A percentile compares a stretch with the other conserved stretches of the same genome.
These are phyloP conservation scores for Cubamyces lactineus DNA, from an alignment of 768 basidiomycete genomes.

Conservation along the genomic window DNA sequence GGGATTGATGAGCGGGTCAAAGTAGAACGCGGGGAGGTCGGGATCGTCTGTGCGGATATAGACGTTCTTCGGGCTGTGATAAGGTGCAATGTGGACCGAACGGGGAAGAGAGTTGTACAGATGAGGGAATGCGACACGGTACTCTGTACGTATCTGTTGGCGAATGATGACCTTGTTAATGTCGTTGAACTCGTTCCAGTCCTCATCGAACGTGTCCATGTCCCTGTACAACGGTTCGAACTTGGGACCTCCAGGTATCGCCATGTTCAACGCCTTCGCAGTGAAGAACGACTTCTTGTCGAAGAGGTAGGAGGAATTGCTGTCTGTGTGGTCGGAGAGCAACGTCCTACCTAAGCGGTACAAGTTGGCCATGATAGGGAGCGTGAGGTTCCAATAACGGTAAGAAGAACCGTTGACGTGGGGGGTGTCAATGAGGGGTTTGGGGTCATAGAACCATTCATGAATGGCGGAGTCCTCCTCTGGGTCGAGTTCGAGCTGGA, in stretches of 20 bases:
- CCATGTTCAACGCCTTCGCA: conserved; percentile 95
- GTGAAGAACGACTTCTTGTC: conserved; percentile 99
- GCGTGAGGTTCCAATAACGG: conserved; percentile 87
- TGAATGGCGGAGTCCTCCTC: conserved; percentile 90
- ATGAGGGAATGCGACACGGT: conserved; percentile 99
- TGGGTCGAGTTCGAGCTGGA: conserved; percentile 92
- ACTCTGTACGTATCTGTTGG: conserved; percentile 97
- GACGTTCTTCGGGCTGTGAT: conserved; percentile 95
- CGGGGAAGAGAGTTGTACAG: conserved; percentile 98
- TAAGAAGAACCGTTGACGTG: conserved; percentile 93
- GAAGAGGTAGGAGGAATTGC: conserved; percentile 90
- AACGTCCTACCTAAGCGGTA: conserved; percentile 95
- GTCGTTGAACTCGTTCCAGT: conserved; percentile 99
- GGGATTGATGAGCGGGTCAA: conserved; percentile 97
- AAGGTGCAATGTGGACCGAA: conserved; percentile 88
- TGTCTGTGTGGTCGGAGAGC: conserved; percentile 90
- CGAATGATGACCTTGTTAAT: conserved; percentile 99
- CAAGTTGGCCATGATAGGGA: conserved; percentile 96
- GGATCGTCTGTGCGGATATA: conserved; percentile 99
- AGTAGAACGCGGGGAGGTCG: conserved; percentile 99
- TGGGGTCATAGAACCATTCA: conserved; percentile 99
- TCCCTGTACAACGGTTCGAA: conserved; percentile 98
- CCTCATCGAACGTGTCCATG: conserved; percentile 97
- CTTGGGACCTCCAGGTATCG: conserved; percentile 97
- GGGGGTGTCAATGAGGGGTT: conserved; percentile 89